Percentiles rank a stretch among this genome's conserved stretches.
Evolutionary conservation across 2,329 filamentous ascomycete species (phyloP).

Genomic region (Trichoderma arundinaceum): DNA sequence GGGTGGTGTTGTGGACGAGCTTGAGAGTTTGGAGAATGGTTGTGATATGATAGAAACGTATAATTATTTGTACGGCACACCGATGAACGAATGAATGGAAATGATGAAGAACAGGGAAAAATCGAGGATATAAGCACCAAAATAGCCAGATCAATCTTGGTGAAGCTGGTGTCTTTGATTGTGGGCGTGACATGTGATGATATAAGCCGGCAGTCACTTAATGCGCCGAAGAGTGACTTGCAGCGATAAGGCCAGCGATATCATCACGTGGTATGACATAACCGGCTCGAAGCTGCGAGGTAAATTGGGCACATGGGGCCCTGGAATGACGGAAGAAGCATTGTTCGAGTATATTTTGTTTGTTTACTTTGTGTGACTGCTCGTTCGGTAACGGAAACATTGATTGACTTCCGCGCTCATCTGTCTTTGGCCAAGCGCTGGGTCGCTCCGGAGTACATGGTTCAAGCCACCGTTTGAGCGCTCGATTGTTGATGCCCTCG

Average conservation of each 20-base stretch:
- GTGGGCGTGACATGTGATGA: not conserved
- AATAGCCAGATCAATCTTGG: not conserved
- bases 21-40: not conserved
- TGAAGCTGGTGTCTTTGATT: too few relatives aligned
- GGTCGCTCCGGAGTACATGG: conserved; percentile 3
- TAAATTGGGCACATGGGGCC: too few relatives aligned
- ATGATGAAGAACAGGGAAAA: not conserved
- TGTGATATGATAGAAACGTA: not conserved
- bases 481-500: conserved; percentile 25
- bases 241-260: not conserved
- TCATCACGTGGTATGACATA: conserved; percentile 18
- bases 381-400: not conserved
- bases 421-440: not conserved
- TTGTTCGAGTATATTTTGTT: not conserved
- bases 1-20: not conserved
- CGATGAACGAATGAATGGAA: not conserved
- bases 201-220: not conserved
- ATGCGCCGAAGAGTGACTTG: conserved; percentile 14
- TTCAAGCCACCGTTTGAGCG: conserved; percentile 15
- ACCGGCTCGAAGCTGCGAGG: too few relatives aligned
- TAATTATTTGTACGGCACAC: not conserved
- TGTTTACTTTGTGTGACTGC: not conserved
- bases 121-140: not conserved
- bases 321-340: too few relatives aligned
- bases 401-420: conserved; percentile 1